Evolutionary conservation across 2,329 filamentous ascomycete genomes (phyloP).

Genomic region (Lecanicillium sp.): DNA sequence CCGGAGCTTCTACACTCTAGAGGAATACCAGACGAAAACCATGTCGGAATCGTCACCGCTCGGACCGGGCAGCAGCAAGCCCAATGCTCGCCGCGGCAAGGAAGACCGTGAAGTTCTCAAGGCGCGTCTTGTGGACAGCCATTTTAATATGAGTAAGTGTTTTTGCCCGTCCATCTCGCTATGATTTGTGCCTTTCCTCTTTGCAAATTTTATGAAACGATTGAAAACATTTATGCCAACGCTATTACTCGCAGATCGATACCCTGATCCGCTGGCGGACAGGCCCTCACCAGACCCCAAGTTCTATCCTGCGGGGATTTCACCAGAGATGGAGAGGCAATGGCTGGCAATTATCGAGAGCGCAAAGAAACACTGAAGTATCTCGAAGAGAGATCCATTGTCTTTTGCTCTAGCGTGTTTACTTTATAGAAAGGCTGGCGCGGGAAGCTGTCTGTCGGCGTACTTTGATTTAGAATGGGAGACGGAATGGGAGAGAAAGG

Average conservation of each 20-base stretch:
- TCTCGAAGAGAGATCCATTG: too few species aligned
- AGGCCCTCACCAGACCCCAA: conserved; percentile 23
- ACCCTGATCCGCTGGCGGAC: conserved; percentile 39
- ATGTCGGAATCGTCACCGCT: conserved; percentile 11
- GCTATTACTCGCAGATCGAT: conserved; percentile 27
- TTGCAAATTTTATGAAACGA: too few species aligned
- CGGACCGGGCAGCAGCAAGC: conserved; percentile 11
- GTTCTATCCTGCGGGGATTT: conserved; percentile 30
- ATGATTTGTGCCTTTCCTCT: neutral
- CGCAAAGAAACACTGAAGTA: conserved; percentile 2
- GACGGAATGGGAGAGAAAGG: too few species aligned
- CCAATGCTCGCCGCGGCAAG: conserved; percentile 27
- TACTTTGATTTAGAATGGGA: too few species aligned
- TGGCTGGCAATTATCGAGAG: conserved; percentile 27
- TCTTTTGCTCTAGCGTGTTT: too few species aligned
- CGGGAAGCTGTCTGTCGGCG: too few species aligned
- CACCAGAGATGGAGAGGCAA: conserved; percentile 30
- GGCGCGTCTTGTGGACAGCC: conserved; percentile 32
- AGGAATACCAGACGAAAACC: too few species aligned
- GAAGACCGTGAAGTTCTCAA: conserved; percentile 35
- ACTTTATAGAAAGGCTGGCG: too few species aligned
- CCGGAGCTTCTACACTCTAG: too few species aligned
- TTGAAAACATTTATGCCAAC: too few species aligned
- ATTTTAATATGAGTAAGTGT: conserved; percentile 38
- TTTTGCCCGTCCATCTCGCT: too few species aligned